Evolutionary conservation across 2,329 filamentous ascomycete species (phyloP), one percentile per base, ranked within the genome.

Genomic region (Xylaria hypoxylon): DNA sequence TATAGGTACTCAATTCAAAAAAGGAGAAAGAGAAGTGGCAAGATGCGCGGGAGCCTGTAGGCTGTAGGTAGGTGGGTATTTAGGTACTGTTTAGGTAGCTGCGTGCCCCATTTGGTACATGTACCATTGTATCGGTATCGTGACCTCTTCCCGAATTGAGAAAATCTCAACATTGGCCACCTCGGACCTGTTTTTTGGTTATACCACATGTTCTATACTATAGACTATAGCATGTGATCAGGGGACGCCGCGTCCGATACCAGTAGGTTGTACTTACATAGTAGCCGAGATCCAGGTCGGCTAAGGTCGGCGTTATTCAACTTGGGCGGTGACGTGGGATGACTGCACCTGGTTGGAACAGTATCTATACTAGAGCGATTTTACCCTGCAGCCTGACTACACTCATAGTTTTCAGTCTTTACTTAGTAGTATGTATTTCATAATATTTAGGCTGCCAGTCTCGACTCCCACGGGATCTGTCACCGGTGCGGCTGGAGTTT

Each of bases 71-170:
- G 28, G 44, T 47, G 3, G 22, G 19, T 47, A 24, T 24, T 42
- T 42, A n/a, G 22, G 45, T 31, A n/a, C 5, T n/a, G n/a, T n/a
- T 8, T 26, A 50, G 47, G 47, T 50, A 13, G 8, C n/a, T n/a
- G 17, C 13, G 17, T 31, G 15, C 48, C 17, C 45, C 45, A 48
- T 24, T 33, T 19, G 19, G 17, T n/a, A n/a, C n/a, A n/a, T n/a
- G 17, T 51, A 33, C 48, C 48, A 24, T 51, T 2, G 48, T 5
- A 51, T 33, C n/a, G 24, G 59, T 26, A 48, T 11, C 40, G 61
- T 59, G 61, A 63, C 61, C 61, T 59, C 55, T 53, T 64, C 42
- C 61, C 53, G 24, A 31, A 50, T 59, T 8, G 19, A 33, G 55
- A 31, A 51, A 5, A 42, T 8, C 28, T 26, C 50, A 24, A 35